phyloP scores from a whole-genome alignment of 2,329 filamentous ascomycete genomes.

The Claviceps maximensis region DNA sequence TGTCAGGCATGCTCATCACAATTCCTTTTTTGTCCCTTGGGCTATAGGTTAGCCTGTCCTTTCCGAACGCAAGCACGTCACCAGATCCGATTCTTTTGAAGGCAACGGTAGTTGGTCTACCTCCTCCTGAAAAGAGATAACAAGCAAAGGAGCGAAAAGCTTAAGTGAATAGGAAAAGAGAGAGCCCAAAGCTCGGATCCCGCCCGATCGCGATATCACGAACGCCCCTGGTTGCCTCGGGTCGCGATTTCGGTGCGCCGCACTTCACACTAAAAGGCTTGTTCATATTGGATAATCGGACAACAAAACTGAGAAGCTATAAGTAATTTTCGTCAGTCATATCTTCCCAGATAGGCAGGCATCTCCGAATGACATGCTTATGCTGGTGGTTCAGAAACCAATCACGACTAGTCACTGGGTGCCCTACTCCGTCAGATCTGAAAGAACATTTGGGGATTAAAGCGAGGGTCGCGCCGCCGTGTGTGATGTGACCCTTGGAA shows the following conservation, averaged over 20 bases:
- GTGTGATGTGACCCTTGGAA: not conserved
- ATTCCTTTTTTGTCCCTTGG: no score
- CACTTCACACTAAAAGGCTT: not conserved
- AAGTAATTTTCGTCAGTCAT: not conserved
- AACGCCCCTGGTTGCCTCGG: not conserved
- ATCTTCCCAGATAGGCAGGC: slow-evolving; percentile 1
- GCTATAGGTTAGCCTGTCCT: no score
- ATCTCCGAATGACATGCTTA: not conserved
- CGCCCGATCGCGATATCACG: slow-evolving; percentile 3
- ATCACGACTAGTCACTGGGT: not conserved
- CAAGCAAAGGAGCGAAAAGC: no score
- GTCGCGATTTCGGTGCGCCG: not conserved
- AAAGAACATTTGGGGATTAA: not conserved
- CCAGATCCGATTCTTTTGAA: no score
- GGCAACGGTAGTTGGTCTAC: no score
- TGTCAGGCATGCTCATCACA: no score
- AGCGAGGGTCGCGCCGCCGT: not conserved
- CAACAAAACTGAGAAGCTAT: not conserved
- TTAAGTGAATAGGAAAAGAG: no score
- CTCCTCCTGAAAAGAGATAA: no score
- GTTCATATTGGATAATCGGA: not conserved
- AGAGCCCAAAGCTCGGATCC: not conserved
- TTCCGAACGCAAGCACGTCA: no score
- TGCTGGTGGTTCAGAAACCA: not conserved
- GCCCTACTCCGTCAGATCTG: not conserved